Conservation (phyloP, 2,329 filamentous ascomycete species). For the Venturia oleaginea region DNA sequence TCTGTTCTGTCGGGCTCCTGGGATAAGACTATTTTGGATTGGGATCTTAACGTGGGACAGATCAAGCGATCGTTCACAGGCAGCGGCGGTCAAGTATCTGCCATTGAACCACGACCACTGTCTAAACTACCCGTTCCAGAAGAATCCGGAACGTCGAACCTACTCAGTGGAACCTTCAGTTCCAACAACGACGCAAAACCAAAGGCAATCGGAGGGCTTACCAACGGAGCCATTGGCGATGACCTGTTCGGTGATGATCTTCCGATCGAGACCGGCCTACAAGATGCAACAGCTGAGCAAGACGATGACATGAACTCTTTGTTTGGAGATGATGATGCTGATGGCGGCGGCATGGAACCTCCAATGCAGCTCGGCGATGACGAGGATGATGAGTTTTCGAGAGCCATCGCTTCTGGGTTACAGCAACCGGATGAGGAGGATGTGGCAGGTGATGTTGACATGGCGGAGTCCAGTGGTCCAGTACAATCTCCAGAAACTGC, state of each 20-base stretch:
- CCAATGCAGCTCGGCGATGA: slow-evolving; percentile 61
- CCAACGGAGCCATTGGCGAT: slow-evolving; percentile 27
- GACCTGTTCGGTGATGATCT: slow-evolving; percentile 23
- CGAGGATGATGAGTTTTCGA: slow-evolving; percentile 74
- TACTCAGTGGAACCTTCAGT: slow-evolving; percentile 58
- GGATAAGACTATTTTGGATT: slow-evolving; percentile 91
- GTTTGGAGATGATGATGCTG: slow-evolving; percentile 61
- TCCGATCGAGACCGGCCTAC: slow-evolving; percentile 28
- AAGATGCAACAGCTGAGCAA: slow-evolving; percentile 18
- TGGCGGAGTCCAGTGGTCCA: slow-evolving; percentile 32
- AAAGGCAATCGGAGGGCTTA: slow-evolving; percentile 44
- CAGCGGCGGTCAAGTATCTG: slow-evolving; percentile 74
- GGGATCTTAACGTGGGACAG: slow-evolving; percentile 84
- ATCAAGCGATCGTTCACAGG: slow-evolving; percentile 67
- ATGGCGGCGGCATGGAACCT: slow-evolving; percentile 24
- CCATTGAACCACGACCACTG: slow-evolving; percentile 74
- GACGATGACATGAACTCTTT: slow-evolving; percentile 65
- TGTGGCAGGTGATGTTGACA: slow-evolving; percentile 32
- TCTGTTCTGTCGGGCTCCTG: slow-evolving; percentile 87
- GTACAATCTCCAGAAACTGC: slow-evolving; percentile 17
- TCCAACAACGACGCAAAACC: slow-evolving; percentile 61
- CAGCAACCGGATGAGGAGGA: slow-evolving; percentile 36
- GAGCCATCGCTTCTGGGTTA: slow-evolving; percentile 54
- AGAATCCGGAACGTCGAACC: slow-evolving; percentile 49
- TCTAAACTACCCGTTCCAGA: slow-evolving; percentile 67